Percentiles rank a stretch among this genome's conserved stretches.
Conservation (phyloP, 2,329 filamentous ascomycete species). For the Orbilia blumenaviensis region DNA sequence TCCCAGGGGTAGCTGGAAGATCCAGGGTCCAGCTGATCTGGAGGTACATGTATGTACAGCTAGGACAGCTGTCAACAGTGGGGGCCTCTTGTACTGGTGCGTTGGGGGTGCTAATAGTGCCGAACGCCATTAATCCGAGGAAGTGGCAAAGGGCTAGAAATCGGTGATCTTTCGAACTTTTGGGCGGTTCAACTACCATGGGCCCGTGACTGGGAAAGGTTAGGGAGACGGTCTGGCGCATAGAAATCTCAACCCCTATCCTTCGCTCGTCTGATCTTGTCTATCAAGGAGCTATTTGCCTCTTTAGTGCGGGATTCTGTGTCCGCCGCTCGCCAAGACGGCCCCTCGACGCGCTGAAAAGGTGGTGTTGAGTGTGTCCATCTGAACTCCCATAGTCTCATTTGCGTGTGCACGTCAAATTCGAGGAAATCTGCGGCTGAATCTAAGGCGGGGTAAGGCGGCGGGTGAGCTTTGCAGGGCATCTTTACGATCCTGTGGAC, state of each 20-base stretch:
- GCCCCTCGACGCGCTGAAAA: constrained; percentile 13
- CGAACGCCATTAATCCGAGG: neutral
- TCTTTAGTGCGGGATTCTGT: neutral
- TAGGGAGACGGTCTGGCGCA: neutral
- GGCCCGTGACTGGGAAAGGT: neutral
- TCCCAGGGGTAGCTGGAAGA: constrained; percentile 34
- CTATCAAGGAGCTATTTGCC: constrained; percentile 10
- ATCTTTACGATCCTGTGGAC: constrained; percentile 12
- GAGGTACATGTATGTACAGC: constrained; percentile 5
- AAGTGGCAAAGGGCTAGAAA: constrained; percentile 32
- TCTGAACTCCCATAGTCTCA: constrained; percentile 43
- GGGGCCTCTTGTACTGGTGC: constrained; percentile 12
- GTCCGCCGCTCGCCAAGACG: constrained; percentile 18
- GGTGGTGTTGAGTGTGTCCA: constrained; percentile 20
- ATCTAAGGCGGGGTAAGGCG: constrained; percentile 34
- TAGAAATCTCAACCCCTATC: neutral
- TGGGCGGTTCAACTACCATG: neutral
- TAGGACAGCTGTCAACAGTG: constrained; percentile 15
- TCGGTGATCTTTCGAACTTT: constrained; percentile 11
- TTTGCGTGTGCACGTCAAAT: constrained; percentile 34
- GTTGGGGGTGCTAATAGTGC: neutral
- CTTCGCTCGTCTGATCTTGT: constrained; percentile 26
- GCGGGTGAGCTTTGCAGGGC: constrained; percentile 45
- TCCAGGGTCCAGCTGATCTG: constrained; percentile 8
- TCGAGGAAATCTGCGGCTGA: constrained; percentile 43